These are phyloP conservation scores for Fusarium acutatum DNA, from an alignment of 2,329 filamentous ascomycete genomes.

Conservation along the genomic window DNA sequence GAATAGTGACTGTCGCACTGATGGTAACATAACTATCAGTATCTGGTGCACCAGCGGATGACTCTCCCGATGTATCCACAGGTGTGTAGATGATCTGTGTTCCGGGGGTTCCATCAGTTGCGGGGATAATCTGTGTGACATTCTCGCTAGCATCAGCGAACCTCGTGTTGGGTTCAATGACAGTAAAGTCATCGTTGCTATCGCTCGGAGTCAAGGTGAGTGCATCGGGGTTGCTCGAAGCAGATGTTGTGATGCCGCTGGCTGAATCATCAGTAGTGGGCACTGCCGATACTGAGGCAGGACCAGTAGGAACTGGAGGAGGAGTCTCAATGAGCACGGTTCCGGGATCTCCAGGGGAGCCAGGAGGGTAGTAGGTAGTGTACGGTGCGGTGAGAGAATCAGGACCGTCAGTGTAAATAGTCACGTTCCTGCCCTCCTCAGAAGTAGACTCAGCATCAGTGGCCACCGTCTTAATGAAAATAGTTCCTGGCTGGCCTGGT, in stretches of 20 bases:
- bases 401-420: conserved; percentile 11
- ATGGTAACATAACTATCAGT: conserved; percentile 16
- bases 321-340: conserved; percentile 24
- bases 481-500: conserved; percentile 14
- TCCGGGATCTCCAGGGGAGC: conserved; percentile 15
- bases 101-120: conserved; percentile 10
- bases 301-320: background rate
- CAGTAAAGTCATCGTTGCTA: conserved; percentile 19
- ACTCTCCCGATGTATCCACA: background rate
- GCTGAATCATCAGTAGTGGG: background rate
- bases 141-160: conserved; percentile 25
- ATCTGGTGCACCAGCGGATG: background rate
- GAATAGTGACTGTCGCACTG: conserved; percentile 25
- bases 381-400: conserved; percentile 5
- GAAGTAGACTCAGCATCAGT: background rate
- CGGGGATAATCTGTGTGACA: conserved; percentile 19
- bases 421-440: conserved; percentile 6
- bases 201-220: conserved; percentile 22
- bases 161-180: conserved; percentile 25
- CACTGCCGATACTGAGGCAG: conserved; percentile 3
- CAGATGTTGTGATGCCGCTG: background rate
- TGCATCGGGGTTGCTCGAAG: conserved; percentile 10
- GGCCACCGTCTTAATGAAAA: conserved; percentile 18
- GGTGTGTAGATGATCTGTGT: conserved; percentile 28
- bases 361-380: conserved; percentile 21